Base-by-base conservation (phyloP, 1,139 yeast genomes). In the Pneumocystis sp. region DNA sequence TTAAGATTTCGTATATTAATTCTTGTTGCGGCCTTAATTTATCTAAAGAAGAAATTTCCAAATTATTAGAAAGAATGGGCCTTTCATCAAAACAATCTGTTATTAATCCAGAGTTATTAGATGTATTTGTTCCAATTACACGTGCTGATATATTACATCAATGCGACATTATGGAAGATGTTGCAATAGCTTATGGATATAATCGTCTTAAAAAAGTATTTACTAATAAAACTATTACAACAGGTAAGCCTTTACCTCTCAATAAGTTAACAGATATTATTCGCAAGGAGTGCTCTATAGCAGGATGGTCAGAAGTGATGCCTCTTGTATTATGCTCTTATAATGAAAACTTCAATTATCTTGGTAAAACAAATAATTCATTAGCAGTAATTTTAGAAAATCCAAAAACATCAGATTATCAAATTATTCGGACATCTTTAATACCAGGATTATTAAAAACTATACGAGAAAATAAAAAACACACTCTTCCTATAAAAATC, bases 91-190 rank as follows among this genome's bases (percentile, higher is more conserved):
- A 76, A 40, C 84, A 84, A 42, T 78, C 86, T 3, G 68, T 77
- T 5, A 72, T 75, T 3, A 82, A 84, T 69, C 72, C 79, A 29
- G 81, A 84, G 69, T 70, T 82, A 59, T 74, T 91, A 66, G 85
- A 86, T 66, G 96, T 93, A 65, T 75, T 78, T 62, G 83, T 93
- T 68, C 98, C 99, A 70, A 85, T 89, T 72, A 93, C 98, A 62
- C 86, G 99, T 79, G 85, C 97, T 10, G 99, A 95, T 76, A 83
- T 95, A 69, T 82, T 95, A 73, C 99, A 95, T 77, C 96, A 90
- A 76, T 93, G 98, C 81, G 99, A 95, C 77, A 87, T 95, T 71
- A 88, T 95, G 96, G 99, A 95, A 77, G 99, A 95, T 76, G 96
- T 91, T 63, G 98, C 97, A 64, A 87, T 95, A 74, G 96, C 90